Percentiles rank a stretch among this genome's conserved stretches.
phyloP scores from a whole-genome alignment of 306 rosid species.

The Corylus avellana region DNA sequence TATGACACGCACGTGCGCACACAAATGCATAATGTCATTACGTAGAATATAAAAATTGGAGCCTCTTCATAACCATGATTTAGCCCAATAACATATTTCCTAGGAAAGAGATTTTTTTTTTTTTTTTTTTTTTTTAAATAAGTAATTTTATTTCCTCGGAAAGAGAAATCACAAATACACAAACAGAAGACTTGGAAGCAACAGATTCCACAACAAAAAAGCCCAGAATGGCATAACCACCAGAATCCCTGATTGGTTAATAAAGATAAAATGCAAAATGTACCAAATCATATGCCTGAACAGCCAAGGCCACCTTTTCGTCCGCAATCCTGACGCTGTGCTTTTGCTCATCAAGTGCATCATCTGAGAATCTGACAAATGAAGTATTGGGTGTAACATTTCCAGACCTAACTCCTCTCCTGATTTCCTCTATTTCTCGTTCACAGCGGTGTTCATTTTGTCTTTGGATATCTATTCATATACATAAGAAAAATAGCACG shows the following conservation, averaged over 20 bases:
- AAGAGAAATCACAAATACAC: conserved; percentile 4
- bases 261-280: conserved; percentile 16
- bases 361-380: conserved; percentile 77
- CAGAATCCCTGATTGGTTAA: conserved; percentile 4
- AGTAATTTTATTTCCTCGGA: not conserved
- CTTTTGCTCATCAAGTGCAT: conserved; percentile 96
- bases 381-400: conserved; percentile 64
- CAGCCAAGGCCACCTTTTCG: conserved; percentile 88
- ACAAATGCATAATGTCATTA: not conserved
- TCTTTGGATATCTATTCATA: conserved; percentile 67
- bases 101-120: not conserved
- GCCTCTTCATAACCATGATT: not conserved
- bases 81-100: not conserved
- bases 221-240: not conserved
- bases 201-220: not conserved
- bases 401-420: conserved; percentile 71
- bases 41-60: not conserved
- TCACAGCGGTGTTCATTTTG: conserved; percentile 89
- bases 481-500: conserved; percentile 13
- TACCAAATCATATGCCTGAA: conserved; percentile 97
- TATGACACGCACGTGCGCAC: not conserved
- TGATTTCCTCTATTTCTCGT: conserved; percentile 88
- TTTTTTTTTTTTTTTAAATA: too few species aligned
- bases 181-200: not conserved
- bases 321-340: conserved; percentile 92